Conservation (phyloP, 2,329 filamentous ascomycete genomes). For the Pestalotiopsis sp. region DNA sequence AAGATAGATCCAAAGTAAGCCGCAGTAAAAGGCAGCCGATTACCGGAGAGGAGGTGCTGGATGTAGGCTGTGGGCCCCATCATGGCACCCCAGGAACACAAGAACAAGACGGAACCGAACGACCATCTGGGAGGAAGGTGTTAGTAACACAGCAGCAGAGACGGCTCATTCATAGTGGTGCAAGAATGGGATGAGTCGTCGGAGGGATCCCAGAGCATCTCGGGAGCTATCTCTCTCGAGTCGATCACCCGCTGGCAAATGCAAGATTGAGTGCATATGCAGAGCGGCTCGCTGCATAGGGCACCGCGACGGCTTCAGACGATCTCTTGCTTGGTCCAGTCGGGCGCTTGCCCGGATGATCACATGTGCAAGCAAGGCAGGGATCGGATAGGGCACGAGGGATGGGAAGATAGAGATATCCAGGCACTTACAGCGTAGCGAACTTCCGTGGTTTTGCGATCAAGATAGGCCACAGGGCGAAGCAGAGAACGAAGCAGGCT, state of each 20-base stretch:
- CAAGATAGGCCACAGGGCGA: constrained; percentile 84
- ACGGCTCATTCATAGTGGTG: neutral
- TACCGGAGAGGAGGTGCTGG: constrained; percentile 79
- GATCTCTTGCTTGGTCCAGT: constrained; percentile 8
- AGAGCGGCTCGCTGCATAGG: constrained; percentile 28
- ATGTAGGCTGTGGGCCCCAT: constrained; percentile 87
- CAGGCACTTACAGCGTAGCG: constrained; percentile 79
- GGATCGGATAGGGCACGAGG: constrained; percentile 9
- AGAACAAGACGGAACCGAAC: constrained; percentile 85
- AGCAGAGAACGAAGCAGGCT: constrained; percentile 91
- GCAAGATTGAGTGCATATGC: constrained; percentile 28
- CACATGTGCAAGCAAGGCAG: constrained; percentile 9
- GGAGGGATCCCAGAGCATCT: neutral
- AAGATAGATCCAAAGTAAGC: constrained; percentile 93
- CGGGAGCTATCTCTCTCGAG: constrained; percentile 20
- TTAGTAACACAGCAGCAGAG: constrained; percentile 10
- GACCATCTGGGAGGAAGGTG: constrained; percentile 71
- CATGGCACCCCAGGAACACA: constrained; percentile 88
- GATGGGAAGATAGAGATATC: constrained; percentile 9
- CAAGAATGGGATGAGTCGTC: neutral
- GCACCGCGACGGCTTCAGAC: neutral
- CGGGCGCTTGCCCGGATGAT: neutral
- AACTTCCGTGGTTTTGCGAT: constrained; percentile 86
- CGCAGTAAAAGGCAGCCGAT: constrained; percentile 87
- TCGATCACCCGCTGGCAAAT: constrained; percentile 23